Evolutionary conservation across 2,329 filamentous ascomycete species (phyloP), one percentile per base, ranked within the genome.

Genomic region (Nigrograna mackinnonii): DNA sequence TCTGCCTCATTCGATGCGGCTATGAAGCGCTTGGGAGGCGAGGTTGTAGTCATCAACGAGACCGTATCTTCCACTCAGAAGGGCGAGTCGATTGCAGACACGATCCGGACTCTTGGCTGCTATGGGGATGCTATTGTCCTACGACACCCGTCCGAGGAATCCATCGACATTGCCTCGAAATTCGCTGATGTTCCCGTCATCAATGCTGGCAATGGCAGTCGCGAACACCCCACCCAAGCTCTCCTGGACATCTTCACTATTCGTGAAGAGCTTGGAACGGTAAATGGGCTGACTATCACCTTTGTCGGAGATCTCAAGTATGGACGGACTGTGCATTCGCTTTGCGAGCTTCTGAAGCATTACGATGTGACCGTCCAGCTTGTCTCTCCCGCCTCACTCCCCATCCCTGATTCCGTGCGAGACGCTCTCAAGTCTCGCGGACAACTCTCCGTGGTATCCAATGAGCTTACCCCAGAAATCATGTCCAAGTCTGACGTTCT

Each of bases 191-290:
- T 96, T 1, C 94, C 94, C 1, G 85, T 99, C 62, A 92, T 99
- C 78, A 99, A 99, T 67, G 94, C 91, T 52, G 94, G 94, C 37
- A 99, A 99, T 67, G 94, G 94, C 51, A 91, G 87, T 72, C 85
- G 89, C 59, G 94, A 99, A 75, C 94, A 99, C 73, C 94, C 94
- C 1, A 99, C 94, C 0, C 94, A 99, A 73, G 94, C 94, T 0
- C 94, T 99, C 80, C 78, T 99, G 17, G 94, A 99, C 63, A 85
- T 99, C 44, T 99, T 96, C 78, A 97, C 94, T 41, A 99, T 99
- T 64, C 89, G 94, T 55, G 94, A 99, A 72, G 94, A 99, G 71
- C 80, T 97, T 6, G 94, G 94, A 51, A 96, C 91, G 0, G 92
- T 97, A 43, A 91, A 92, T 64, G 92, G 92, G 39, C 78, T 99